Evolutionary conservation across 192 early-diverging fungal genomes (phyloP), one percentile per base, ranked within the genome.

Genomic region (Linnemannia hyalina): DNA sequence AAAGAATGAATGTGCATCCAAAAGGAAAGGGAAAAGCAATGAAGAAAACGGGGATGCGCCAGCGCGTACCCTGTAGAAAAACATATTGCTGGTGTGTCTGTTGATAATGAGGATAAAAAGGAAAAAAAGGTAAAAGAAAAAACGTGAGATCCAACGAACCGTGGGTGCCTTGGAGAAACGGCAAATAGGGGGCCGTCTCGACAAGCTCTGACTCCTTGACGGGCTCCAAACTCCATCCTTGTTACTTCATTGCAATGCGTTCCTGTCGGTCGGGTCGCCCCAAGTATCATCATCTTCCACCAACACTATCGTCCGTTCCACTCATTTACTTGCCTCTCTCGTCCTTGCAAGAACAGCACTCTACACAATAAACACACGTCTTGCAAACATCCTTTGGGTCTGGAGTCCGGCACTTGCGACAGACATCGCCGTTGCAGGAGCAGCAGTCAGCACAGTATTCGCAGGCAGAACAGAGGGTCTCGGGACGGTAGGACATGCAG

Each of bases 401-500:
- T 8, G 22, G 44, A 10, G 29, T 40, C 57, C 69, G 60, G 38
- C 78, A 80, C 11, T 70, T 80, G 40, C 73, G 70, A 38, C 78
- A 80, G 32, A 80, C 70, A 36, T 71, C 55, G 23, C 20, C 40
- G 26, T 74, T 75, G 32, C 73, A 74, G 0, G 22, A 47, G 42
- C 74, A 81, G 55, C 78, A 79, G n/a, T 38, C 13, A 0, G 13
- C 11, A 35, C 78, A 79, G 40, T 79, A 79, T 0, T 70, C 78
- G 40, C 78, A 79, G 23, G 44, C 40, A 16, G 52, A 6, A 29
- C 78, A 80, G 29, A 80, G 72, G 11, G 69, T 63, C 11, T 74
- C 79, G n/a, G 79, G 73, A n/a, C 60, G 63, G 40, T 73, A 73
- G 4, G 70, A 44, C 78, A 71, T 73, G 26, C 78, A 79, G 2